Evolutionary conservation across 352 stramenopile species (phyloP).

Genomic region (Pythium coloratum): DNA sequence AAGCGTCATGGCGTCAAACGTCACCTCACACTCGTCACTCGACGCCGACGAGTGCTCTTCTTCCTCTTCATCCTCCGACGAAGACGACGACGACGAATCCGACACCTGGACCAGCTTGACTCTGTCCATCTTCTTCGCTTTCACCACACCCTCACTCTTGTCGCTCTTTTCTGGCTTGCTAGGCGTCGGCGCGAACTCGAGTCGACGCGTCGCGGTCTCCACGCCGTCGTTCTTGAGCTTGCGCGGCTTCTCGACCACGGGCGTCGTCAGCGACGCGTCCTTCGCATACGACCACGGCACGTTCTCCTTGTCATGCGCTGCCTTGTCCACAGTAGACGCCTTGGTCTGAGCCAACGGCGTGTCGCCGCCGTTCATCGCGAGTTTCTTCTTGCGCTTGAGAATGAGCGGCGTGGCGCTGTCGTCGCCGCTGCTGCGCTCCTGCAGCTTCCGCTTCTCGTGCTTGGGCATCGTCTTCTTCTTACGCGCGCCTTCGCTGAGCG

Average conservation of each 20-base stretch:
- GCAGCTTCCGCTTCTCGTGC: conserved; percentile 26
- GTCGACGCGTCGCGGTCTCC: conserved; percentile 22
- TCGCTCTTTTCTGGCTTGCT: conserved; percentile 14
- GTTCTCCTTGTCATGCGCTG: conserved; percentile 1
- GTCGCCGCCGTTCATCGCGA: conserved; percentile 8
- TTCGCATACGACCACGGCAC: conserved; percentile 3
- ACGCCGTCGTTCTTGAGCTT: background rate
- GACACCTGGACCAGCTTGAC: background rate
- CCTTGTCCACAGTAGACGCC: background rate
- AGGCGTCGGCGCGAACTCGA: conserved; percentile 24
- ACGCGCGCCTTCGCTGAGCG: conserved; percentile 28
- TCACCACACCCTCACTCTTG: background rate
- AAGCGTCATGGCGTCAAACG: conserved; percentile 62
- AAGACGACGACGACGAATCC: conserved; percentile 22
- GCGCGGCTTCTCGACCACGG: conserved; percentile 4
- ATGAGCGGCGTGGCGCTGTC: conserved; percentile 13
- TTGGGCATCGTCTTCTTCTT: conserved; percentile 21
- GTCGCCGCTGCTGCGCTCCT: background rate
- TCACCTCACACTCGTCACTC: conserved; percentile 52
- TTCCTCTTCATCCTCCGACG: conserved; percentile 23
- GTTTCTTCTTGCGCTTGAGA: conserved; percentile 20
- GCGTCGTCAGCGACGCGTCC: background rate
- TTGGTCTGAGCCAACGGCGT: conserved; percentile 6
- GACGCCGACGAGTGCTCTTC: conserved; percentile 25
- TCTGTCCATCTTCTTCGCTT: background rate